phyloP scores from a whole-genome alignment of 2,329 filamentous ascomycete genomes.

The Fusarium compactum region DNA sequence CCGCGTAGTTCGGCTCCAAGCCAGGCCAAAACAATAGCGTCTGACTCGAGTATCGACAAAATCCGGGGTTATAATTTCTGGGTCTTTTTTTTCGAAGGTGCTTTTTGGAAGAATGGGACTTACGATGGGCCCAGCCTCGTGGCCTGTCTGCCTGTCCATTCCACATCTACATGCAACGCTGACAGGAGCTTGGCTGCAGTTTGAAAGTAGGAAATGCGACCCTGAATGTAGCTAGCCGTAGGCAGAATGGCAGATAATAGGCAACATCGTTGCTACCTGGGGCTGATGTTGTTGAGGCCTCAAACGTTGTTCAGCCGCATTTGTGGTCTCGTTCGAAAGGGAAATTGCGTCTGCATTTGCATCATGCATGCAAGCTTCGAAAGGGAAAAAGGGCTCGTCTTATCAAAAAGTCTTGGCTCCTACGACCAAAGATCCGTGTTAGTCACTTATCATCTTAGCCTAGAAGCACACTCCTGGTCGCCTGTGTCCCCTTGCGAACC shows the following conservation, averaged over 20 bases:
- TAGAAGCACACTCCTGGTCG: background rate
- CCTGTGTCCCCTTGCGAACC: background rate
- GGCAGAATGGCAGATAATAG: background rate
- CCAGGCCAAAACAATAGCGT: conserved; percentile 5
- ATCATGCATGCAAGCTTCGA: conserved; percentile 7
- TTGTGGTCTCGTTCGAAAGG: background rate
- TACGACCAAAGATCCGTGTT: conserved; percentile 4
- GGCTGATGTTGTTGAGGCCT: conserved; percentile 13
- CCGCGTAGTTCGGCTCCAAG: conserved; percentile 4
- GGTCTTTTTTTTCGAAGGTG: conserved; percentile 3
- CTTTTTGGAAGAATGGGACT: background rate
- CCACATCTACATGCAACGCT: conserved; percentile 8
- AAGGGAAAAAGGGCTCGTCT: background rate
- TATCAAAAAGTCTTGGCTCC: background rate
- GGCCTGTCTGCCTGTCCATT: background rate
- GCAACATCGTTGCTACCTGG: background rate
- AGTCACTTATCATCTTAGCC: conserved; percentile 14
- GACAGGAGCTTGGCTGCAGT: conserved; percentile 8
- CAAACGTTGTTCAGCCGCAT: background rate
- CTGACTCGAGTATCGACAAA: conserved; percentile 26
- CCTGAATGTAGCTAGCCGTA: background rate
- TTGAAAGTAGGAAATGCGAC: background rate
- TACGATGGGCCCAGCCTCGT: conserved; percentile 1
- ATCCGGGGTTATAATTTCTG: conserved; percentile 21
- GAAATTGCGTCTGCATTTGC: background rate